A percentile compares a stretch with the other conserved stretches of the same genome.
These are phyloP conservation scores for Xylariaceae sp. DNA, from an alignment of 2,329 filamentous ascomycete species.

Conservation along the genomic window DNA sequence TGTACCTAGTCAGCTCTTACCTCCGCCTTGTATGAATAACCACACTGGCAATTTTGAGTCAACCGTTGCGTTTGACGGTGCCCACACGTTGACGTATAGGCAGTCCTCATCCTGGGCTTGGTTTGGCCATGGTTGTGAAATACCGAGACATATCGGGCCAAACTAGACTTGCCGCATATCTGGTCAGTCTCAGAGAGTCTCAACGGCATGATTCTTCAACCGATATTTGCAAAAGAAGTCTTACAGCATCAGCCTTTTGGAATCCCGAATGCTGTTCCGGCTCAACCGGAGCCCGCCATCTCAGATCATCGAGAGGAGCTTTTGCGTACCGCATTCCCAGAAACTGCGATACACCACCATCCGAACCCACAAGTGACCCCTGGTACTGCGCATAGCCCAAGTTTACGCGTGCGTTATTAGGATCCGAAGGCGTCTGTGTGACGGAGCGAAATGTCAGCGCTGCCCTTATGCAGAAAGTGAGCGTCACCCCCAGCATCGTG, in stretches of 20 bases:
- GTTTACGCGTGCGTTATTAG: slow-evolving; percentile 26
- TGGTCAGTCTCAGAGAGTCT: background rate
- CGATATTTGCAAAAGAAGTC: background rate
- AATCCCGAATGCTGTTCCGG: slow-evolving; percentile 31
- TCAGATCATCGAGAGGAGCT: slow-evolving; percentile 44
- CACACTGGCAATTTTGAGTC: slow-evolving; percentile 46
- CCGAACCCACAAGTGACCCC: slow-evolving; percentile 31
- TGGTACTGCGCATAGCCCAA: slow-evolving; percentile 43
- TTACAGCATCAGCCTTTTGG: slow-evolving; percentile 33
- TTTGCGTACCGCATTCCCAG: slow-evolving; percentile 48
- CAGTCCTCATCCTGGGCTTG: slow-evolving; percentile 35
- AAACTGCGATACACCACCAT: slow-evolving; percentile 37
- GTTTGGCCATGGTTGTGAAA: slow-evolving; percentile 27
- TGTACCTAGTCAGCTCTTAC: slow-evolving; percentile 3
- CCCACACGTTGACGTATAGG: slow-evolving; percentile 42
- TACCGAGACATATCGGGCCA: slow-evolving; percentile 40
- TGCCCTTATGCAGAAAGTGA: too few species aligned
- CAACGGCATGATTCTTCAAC: background rate
- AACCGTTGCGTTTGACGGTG: slow-evolving; percentile 33
- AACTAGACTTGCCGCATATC: slow-evolving; percentile 29
- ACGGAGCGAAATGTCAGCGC: too few species aligned
- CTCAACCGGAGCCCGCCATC: slow-evolving; percentile 46
- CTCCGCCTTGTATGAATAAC: slow-evolving; percentile 44
- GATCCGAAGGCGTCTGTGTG: slow-evolving; percentile 12
- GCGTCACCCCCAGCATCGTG: too few species aligned